Evolutionary conservation across 1,139 yeast genomes (phyloP), one percentile per base, ranked within the genome.

Genomic region (Hemisphaericaspora xylanilytica): DNA sequence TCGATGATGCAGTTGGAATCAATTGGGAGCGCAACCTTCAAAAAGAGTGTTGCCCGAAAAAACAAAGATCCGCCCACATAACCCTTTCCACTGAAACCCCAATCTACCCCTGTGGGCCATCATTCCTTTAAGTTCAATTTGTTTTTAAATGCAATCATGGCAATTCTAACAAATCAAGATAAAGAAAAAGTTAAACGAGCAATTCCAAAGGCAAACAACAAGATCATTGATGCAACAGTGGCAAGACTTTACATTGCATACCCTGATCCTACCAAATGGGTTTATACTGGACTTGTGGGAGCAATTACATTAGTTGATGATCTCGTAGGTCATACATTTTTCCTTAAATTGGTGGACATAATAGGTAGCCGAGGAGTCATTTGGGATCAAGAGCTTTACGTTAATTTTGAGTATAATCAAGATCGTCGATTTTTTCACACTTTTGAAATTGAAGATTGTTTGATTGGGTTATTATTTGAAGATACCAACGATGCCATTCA

Each of bases 351-450:
- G 42, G 95, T 92, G 9, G 98, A 92, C 55, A 79, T 92, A 31
- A 59, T 70, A 30, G 95, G 95, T 9, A 78, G 79, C 46, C 70
- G 86, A 30, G 97, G 97, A 14, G 95, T 92, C 1, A 49, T 92
- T 0, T 92, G 98, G 98, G 98, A 92, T 60, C 98, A 92, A 60
- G 98, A 92, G 59, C 63, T 92, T 35, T 92, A 87, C 56, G 82
- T 88, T 8, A 85, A 86, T 52, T 89, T 92, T 58, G 84, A 82
- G 48, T 92, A 92, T 62, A 78, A 85, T 57, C 97, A 92, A 61
- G 98, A 92, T 59, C 76, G 98, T 18, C 82, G 95, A 37, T 92
- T 87, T 63, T 92, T 92, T 72, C 98, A 92, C 58, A 76, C 95
- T 8, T 92, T 92, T 65, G 98, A 92, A 65, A 70, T 88, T 42